A percentile compares a stretch with the other conserved stretches of the same genome.
Conservation (phyloP, 2,329 filamentous ascomycete genomes). For the Xylaria sp. region DNA sequence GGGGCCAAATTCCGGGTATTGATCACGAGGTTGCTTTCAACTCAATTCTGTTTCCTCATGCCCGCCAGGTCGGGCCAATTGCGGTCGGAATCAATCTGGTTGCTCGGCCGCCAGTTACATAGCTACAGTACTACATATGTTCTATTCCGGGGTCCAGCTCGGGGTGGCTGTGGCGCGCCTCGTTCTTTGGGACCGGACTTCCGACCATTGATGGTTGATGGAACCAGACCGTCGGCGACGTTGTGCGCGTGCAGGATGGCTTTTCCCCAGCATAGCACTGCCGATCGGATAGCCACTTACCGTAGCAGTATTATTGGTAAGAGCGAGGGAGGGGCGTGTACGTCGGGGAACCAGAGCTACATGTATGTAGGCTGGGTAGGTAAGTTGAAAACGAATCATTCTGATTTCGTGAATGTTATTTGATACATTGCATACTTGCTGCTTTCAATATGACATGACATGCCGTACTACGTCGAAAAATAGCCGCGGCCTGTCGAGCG, state of each 20-base stretch:
- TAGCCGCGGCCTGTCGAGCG: slow-evolving; percentile 17
- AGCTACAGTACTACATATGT: background rate
- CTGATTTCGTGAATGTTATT: slow-evolving; percentile 4
- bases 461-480: slow-evolving; percentile 24
- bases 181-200: slow-evolving; percentile 17
- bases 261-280: slow-evolving; percentile 14
- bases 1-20: background rate
- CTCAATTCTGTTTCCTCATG: background rate
- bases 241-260: slow-evolving; percentile 7
- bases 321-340: background rate
- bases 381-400: slow-evolving; percentile 3
- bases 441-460: background rate
- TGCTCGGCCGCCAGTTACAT: slow-evolving; percentile 6
- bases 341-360: background rate
- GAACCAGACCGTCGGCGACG: background rate
- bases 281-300: slow-evolving; percentile 12
- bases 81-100: background rate
- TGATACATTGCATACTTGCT: slow-evolving; percentile 21
- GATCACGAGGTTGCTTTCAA: background rate
- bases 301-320: background rate
- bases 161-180: slow-evolving; percentile 12
- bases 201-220: slow-evolving; percentile 17
- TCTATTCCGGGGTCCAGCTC: slow-evolving; percentile 16
- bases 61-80: background rate
- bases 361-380: background rate